Percentiles rank a stretch among this genome's conserved stretches.
phyloP scores from a whole-genome alignment of 23 red algal genomes.

The Gracilaria caudata region DNA sequence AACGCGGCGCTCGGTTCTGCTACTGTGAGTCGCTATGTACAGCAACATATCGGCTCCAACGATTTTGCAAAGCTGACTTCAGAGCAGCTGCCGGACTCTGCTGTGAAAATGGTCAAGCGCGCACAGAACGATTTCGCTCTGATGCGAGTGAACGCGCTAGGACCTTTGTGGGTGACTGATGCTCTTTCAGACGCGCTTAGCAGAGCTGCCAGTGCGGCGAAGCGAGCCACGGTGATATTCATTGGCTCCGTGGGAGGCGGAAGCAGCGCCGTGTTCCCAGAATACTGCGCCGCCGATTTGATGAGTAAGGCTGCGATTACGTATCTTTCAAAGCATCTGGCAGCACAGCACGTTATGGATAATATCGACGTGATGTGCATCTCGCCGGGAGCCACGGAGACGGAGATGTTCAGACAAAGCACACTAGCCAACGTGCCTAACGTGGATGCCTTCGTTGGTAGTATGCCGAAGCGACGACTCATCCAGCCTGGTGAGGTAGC shows the following conservation, averaged over 20 bases:
- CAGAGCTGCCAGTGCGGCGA: conserved; percentile 20
- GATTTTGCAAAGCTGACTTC: background rate
- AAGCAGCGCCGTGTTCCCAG: conserved; percentile 80
- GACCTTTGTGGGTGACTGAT: conserved; percentile 81
- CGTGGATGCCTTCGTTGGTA: conserved; percentile 59
- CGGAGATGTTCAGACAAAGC: conserved; percentile 74
- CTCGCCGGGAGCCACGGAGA: conserved; percentile 87
- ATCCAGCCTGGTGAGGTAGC: conserved; percentile 74
- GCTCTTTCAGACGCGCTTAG: conserved; percentile 57
- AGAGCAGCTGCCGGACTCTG: conserved; percentile 17
- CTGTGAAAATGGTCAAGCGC: conserved; percentile 24
- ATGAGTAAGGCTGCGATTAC: conserved; percentile 83
- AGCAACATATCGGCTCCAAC: background rate
- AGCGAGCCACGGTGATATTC: conserved; percentile 62
- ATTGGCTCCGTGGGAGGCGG: conserved; percentile 85
- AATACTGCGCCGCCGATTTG: conserved; percentile 76
- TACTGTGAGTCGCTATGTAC: conserved; percentile 63
- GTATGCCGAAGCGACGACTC: conserved; percentile 78
- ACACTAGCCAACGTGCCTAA: conserved; percentile 43
- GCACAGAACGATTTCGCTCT: conserved; percentile 66
- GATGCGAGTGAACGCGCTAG: conserved; percentile 83
- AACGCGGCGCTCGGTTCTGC: conserved; percentile 79
- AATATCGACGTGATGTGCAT: conserved; percentile 76
- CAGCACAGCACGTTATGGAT: conserved; percentile 66
- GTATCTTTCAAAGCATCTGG: conserved; percentile 84